phyloP scores from a whole-genome alignment of 306 rosid species.

The Rosa rugosa region DNA sequence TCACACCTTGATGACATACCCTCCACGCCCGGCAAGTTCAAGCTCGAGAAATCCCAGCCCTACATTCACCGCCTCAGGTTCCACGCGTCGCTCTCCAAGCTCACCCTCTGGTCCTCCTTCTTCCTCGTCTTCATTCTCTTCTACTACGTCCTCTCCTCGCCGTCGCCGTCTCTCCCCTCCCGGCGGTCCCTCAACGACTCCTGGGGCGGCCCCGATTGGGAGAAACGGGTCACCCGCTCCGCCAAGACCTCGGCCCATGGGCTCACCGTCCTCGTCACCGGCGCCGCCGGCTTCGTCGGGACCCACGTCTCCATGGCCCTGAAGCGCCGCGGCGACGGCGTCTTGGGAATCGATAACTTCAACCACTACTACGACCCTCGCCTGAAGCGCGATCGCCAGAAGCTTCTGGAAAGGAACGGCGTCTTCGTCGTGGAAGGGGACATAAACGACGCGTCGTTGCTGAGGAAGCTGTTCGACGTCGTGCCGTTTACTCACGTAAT shows the following conservation, averaged over 20 bases:
- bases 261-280: conserved; percentile 66
- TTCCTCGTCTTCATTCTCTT: conserved; percentile 49
- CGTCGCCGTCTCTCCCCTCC: conserved; percentile 35
- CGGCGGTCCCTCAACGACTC: conserved; percentile 47
- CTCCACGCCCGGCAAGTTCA: conserved; percentile 77
- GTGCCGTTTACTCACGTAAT: conserved; percentile 77
- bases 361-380: conserved; percentile 67
- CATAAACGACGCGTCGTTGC: conserved; percentile 54
- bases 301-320: conserved; percentile 71
- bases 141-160: conserved; percentile 40
- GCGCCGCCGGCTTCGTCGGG: conserved; percentile 85
- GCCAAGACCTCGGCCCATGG: conserved; percentile 37
- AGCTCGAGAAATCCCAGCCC: conserved; percentile 58
- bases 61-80: conserved; percentile 60
- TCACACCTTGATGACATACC: conserved; percentile 61
- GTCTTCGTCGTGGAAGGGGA: conserved; percentile 85
- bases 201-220: conserved; percentile 86
- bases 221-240: conserved; percentile 64
- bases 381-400: conserved; percentile 69
- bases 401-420: conserved; percentile 64
- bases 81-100: conserved; percentile 47
- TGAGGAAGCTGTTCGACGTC: conserved; percentile 76
- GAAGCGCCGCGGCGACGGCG: conserved; percentile 82
- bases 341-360: conserved; percentile 76
- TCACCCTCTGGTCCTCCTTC: conserved; percentile 59